phyloP scores from a whole-genome alignment of 768 basidiomycete genomes.

The Dentipellis sp. region DNA sequence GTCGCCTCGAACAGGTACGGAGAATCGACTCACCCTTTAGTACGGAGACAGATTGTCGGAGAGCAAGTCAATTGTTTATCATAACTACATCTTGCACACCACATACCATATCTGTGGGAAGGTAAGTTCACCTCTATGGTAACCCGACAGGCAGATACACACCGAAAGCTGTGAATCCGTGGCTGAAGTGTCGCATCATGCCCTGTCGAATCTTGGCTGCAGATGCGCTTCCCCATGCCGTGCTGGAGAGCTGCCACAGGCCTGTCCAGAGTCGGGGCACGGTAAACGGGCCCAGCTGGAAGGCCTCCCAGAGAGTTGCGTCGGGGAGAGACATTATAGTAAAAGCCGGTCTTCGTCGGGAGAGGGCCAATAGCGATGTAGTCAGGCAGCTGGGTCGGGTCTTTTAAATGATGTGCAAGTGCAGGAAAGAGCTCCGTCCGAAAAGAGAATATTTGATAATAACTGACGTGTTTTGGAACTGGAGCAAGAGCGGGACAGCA shows the following conservation, averaged over 20 bases:
- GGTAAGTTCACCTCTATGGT: slow-evolving; percentile 3
- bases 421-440: neutral
- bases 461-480: neutral
- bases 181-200: slow-evolving; percentile 55
- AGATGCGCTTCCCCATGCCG: slow-evolving; percentile 75
- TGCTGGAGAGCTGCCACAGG: slow-evolving; percentile 81
- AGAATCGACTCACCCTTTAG: neutral
- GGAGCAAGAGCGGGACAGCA: too few relatives aligned
- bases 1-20: neutral
- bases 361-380: neutral
- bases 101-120: slow-evolving; percentile 45
- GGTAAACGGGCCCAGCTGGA: slow-evolving; percentile 44
- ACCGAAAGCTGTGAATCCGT: slow-evolving; percentile 62
- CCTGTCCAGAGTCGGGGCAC: slow-evolving; percentile 68
- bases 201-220: slow-evolving; percentile 53
- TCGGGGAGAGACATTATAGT: neutral
- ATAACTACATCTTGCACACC: neutral
- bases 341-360: neutral
- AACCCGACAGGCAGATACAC: slow-evolving; percentile 6
- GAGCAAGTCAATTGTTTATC: neutral
- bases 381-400: neutral
- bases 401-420: neutral
- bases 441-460: neutral
- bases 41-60: neutral
- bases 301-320: slow-evolving; percentile 26